Evolutionary conservation across 345 rosid genomes (phyloP).

Genomic region (Pistacia integerrima): DNA sequence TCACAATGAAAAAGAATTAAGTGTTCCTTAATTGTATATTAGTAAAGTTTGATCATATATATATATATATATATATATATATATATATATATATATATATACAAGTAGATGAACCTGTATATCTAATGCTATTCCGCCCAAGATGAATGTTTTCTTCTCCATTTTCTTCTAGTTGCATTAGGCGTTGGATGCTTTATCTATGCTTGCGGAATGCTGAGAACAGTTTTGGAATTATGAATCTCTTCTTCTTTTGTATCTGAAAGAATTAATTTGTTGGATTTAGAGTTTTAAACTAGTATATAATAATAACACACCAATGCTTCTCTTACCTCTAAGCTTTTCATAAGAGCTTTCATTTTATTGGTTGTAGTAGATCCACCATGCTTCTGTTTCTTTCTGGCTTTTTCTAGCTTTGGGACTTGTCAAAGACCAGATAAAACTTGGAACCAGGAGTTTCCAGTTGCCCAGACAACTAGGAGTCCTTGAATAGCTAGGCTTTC

Average conservation of each 20-base stretch:
- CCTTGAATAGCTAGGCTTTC: conserved; percentile 19
- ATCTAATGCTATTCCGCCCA: neutral
- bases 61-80: neutral
- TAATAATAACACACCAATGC: neutral
- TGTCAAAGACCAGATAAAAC: conserved; percentile 32
- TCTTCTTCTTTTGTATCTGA: conserved; percentile 37
- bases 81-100: neutral
- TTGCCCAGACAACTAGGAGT: conserved; percentile 37
- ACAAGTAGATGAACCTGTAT: neutral
- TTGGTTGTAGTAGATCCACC: conserved; percentile 16
- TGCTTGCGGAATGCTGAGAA: conserved; percentile 23
- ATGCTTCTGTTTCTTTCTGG: conserved; percentile 26
- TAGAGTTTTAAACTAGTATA: neutral
- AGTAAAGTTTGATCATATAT: neutral
- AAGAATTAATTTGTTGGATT: conserved; percentile 17
- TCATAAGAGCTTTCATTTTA: conserved; percentile 29
- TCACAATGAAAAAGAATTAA: neutral
- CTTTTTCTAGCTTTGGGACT: conserved; percentile 29
- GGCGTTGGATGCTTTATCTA: conserved; percentile 11
- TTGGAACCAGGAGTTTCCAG: conserved; percentile 32
- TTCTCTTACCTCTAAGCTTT: conserved; percentile 36
- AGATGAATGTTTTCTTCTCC: neutral
- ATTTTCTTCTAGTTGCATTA: neutral
- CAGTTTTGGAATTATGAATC: conserved; percentile 26
- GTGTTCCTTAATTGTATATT: neutral